Base-by-base conservation (phyloP, 2,329 filamentous ascomycete species). In the Fusarium clavum region DNA sequence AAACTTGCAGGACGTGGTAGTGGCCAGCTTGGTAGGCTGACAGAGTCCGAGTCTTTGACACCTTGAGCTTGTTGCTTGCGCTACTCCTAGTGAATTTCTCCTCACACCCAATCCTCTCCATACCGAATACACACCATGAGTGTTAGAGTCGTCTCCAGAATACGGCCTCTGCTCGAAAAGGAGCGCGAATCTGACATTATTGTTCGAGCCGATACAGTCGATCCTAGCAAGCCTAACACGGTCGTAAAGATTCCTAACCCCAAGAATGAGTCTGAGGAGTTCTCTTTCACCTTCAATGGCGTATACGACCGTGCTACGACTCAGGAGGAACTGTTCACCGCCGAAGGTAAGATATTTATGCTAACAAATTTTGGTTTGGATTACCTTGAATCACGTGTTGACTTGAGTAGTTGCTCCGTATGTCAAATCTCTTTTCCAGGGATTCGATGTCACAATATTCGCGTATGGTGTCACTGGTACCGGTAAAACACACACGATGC, bases 401-500 rank as follows among this genome's bases (percentile, higher is more conserved):
- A 72, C 71, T 67, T 61, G 61, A 70, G 32, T 79, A 97, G 94
- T 98, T 73, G 87, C 93, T 43, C 94, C 95, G 3, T 94, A 94
- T 53, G 85, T 98, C 69, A 98, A 97, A 79, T 92, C 96, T 57
- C 88, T 98, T 12, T 98, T 98, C 82, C 91, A 91, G 81, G 96
- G 93, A 61, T 90, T 94, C 77, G 93, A 97, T 81, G 88, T 95
- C 44, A 97, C 94, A 13, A 88, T 97, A 61, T 97, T 98, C 77
- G 94, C 94, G 29, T 97, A 98, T 78, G 94, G 94, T 65, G 93
- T 95, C 64, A 97, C 94, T 1, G 94, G 94, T 48, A 97, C 94
- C 1, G 94, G 94, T 59, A 98, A 98, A 82, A 98, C 94, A 64
- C 93, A 97, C 81, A 98, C 94, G 5, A 97, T 98, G 94, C 91